Evolutionary conservation across 768 basidiomycete genomes (phyloP).

Genomic region (Xerocomellus chrysenteron): DNA sequence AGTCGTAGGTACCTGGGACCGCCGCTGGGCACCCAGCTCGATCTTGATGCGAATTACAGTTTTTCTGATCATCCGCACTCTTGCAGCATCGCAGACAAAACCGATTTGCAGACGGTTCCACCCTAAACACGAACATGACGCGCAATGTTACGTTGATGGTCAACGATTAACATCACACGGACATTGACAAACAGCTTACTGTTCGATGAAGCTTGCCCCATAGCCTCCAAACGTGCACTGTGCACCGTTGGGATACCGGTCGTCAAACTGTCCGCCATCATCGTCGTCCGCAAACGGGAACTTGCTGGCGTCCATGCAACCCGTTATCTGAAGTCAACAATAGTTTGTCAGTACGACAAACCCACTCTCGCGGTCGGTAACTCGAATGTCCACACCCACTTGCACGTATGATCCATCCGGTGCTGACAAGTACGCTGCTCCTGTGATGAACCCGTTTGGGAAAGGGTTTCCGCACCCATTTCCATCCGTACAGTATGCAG

Average conservation of each 20-base stretch:
- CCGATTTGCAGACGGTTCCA: constrained; percentile 45
- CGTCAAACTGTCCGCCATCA: constrained; percentile 50
- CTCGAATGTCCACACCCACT: constrained; percentile 17
- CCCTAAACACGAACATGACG: constrained; percentile 25
- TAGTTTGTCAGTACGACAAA: not conserved
- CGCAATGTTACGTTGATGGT: not conserved
- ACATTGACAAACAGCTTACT: constrained; percentile 31
- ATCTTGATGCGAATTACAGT: constrained; percentile 54
- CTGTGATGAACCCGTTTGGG: constrained; percentile 38
- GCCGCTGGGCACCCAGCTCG: constrained; percentile 41
- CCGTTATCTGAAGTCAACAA: constrained; percentile 33
- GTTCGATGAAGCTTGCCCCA: constrained; percentile 51
- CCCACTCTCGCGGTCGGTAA: not conserved
- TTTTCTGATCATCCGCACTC: constrained; percentile 39
- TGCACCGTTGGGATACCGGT: constrained; percentile 52
- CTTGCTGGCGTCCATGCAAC: constrained; percentile 34
- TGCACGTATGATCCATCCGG: constrained; percentile 41
- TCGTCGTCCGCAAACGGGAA: constrained; percentile 37
- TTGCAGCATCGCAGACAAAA: constrained; percentile 53
- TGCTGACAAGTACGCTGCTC: constrained; percentile 33
- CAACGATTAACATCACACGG: not conserved
- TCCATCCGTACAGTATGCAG: constrained; percentile 36
- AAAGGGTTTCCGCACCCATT: constrained; percentile 31
- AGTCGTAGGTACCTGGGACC: constrained; percentile 47
- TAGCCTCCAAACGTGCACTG: constrained; percentile 52